Conservation (phyloP, 176 grass and related monocot species). For the Bromus sterilis region DNA sequence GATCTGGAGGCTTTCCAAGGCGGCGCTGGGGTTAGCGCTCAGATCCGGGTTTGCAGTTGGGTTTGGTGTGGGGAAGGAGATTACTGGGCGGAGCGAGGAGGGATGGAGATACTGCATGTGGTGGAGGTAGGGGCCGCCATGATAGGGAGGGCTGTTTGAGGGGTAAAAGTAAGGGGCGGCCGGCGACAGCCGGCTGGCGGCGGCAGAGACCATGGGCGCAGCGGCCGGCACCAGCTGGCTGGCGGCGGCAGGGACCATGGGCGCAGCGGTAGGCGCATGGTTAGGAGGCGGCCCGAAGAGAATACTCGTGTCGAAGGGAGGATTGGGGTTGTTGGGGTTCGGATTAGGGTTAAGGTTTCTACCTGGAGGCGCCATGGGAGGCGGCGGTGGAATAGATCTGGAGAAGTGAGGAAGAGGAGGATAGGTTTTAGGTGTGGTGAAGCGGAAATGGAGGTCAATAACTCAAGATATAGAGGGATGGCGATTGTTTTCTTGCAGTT, state of each 20-base stretch:
- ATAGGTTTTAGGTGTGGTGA: slow-evolving; percentile 15
- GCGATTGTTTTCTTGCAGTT: not conserved
- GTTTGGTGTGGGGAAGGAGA: slow-evolving; percentile 41
- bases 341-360: slow-evolving; percentile 59
- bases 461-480: not conserved
- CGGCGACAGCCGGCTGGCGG: too few relatives aligned
- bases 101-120: slow-evolving; percentile 40
- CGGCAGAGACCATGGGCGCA: too few relatives aligned
- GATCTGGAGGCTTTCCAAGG: too few relatives aligned
- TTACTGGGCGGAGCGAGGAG: slow-evolving; percentile 29
- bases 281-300: slow-evolving; percentile 48
- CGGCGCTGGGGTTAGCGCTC: too few relatives aligned
- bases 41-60: slow-evolving; percentile 25
- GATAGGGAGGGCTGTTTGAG: too few relatives aligned
- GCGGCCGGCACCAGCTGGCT: not conserved
- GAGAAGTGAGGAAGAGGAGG: slow-evolving; percentile 4
- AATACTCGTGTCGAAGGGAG: slow-evolving; percentile 42
- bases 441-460: not conserved
- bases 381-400: slow-evolving; percentile 31
- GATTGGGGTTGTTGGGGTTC: not conserved
- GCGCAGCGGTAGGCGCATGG: slow-evolving; percentile 47
- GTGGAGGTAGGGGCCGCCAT: slow-evolving; percentile 49
- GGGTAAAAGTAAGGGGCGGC: too few relatives aligned
- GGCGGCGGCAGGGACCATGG: not conserved
- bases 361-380: slow-evolving; percentile 64